Base-by-base conservation (phyloP, 352 stramenopile genomes). In the Pythium graminicola region DNA sequence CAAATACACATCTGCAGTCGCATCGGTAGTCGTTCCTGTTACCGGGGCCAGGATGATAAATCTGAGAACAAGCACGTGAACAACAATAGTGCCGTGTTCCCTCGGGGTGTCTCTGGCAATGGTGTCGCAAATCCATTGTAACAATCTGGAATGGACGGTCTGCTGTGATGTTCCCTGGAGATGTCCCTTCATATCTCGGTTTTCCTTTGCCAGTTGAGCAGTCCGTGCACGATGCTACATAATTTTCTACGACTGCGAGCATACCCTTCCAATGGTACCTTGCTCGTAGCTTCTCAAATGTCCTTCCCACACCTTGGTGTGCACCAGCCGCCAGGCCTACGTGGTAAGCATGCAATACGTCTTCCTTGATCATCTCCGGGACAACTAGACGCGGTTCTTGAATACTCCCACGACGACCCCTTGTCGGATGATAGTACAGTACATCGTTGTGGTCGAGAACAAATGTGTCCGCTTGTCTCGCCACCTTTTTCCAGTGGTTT, bases 1-100 rank as follows among this genome's bases (percentile, higher is more conserved):
- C 17, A 67, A 20, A 33, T 75, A 71, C 0, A 35, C 28, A 8
- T 68, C 65, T 0, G 62, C 65, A 0, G 65, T 50, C 0, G 42
- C 54, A 14, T 65, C 43, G 0, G 57, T 51, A 0, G 40, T 33
- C 6, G 42, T 40, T 13, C 28, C 42, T 0, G 24, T 13, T 26
- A 54, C 38, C 3, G 52, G 42, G 1, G 27, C 24, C n/a, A 60
- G 26, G 2, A 60, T 41, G 1, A 60, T 28, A 16, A 28, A 60
- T 1, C 43, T 1, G 52, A 48, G 43, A 54, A 54, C 14, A 54
- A 6, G 20, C 44, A 54, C 0, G 31, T 54, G 19, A 38, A 60
- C 4, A 6, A 36, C 23, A 54, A 28, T 14, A 60, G 7, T 14
- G 43, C 53, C n/a, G 8, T 11, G 17, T 60, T 41, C 5, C 53